These are phyloP conservation scores for Diaporthe vexans DNA, from an alignment of 2,329 filamentous ascomycete genomes.

Conservation along the genomic window DNA sequence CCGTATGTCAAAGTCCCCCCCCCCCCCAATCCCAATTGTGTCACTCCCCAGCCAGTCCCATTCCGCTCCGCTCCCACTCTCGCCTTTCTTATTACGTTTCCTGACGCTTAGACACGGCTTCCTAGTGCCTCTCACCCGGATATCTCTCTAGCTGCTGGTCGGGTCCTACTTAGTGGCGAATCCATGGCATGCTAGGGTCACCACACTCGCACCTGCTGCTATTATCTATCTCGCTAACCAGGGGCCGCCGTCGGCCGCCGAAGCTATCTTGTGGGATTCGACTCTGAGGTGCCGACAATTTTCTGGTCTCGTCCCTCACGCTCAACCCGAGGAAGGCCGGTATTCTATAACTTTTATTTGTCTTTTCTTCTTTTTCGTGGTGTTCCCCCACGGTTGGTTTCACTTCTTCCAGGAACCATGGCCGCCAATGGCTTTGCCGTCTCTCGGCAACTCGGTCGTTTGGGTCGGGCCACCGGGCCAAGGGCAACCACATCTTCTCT, in stretches of 20 bases:
- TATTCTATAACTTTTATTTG: no score
- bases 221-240: neutral
- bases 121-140: conserved; percentile 2
- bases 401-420: conserved; percentile 28
- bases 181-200: conserved; percentile 23
- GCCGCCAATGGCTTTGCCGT: conserved; percentile 43
- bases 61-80: conserved; percentile 9
- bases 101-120: conserved; percentile 11
- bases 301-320: neutral
- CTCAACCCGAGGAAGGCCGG: neutral
- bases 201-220: neutral
- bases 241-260: conserved; percentile 24
- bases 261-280: conserved; percentile 4
- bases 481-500: conserved; percentile 31
- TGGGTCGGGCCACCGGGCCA: conserved; percentile 34
- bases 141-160: conserved; percentile 18
- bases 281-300: neutral
- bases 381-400: neutral
- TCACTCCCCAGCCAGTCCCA: conserved; percentile 20
- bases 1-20: neutral
- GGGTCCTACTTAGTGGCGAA: conserved; percentile 30
- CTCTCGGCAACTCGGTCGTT: conserved; percentile 42
- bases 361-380: neutral
- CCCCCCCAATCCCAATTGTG: neutral
- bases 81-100: conserved; percentile 10